Conservation (phyloP, 148 eudicot genomes). For the Drosera capensis region DNA sequence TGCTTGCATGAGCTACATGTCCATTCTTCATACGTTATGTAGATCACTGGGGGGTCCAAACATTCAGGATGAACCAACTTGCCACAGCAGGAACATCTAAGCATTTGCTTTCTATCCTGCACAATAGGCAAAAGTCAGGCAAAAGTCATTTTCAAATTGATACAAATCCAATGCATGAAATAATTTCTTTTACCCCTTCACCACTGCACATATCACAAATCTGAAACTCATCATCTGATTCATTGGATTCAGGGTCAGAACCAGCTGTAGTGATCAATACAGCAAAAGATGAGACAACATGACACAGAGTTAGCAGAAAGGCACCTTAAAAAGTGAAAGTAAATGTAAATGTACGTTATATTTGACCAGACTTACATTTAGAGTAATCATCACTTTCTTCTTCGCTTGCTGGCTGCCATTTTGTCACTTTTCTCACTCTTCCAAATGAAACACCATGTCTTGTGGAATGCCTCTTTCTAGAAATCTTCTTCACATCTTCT, state of each 20-base stretch:
- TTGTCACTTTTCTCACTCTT: slow-evolving; percentile 78
- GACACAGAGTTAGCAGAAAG: background rate
- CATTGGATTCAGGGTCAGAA: slow-evolving; percentile 52
- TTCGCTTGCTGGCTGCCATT: slow-evolving; percentile 62
- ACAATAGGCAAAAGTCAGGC: slow-evolving; percentile 11
- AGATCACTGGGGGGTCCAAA: slow-evolving; percentile 53
- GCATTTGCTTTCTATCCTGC: slow-evolving; percentile 89
- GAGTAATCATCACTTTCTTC: slow-evolving; percentile 56
- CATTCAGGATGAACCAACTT: slow-evolving; percentile 82
- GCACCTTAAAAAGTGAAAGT: background rate
- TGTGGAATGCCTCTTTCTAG: slow-evolving; percentile 56
- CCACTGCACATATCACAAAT: slow-evolving; percentile 80
- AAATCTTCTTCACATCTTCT: slow-evolving; percentile 64
- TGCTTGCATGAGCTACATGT: slow-evolving; percentile 80
- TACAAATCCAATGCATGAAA: background rate
- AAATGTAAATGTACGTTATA: too few relatives aligned
- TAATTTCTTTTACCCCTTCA: slow-evolving; percentile 43
- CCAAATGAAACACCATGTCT: slow-evolving; percentile 68
- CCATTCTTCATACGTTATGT: slow-evolving; percentile 52
- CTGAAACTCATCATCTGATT: slow-evolving; percentile 97
- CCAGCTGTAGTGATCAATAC: slow-evolving; percentile 43
- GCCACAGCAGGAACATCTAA: slow-evolving; percentile 73
- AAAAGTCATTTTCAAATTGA: background rate
- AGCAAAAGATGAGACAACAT: slow-evolving; percentile 1
- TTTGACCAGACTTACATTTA: slow-evolving; percentile 59